Base-by-base conservation (phyloP, 345 rosid genomes). In the Cardamine occulta region DNA sequence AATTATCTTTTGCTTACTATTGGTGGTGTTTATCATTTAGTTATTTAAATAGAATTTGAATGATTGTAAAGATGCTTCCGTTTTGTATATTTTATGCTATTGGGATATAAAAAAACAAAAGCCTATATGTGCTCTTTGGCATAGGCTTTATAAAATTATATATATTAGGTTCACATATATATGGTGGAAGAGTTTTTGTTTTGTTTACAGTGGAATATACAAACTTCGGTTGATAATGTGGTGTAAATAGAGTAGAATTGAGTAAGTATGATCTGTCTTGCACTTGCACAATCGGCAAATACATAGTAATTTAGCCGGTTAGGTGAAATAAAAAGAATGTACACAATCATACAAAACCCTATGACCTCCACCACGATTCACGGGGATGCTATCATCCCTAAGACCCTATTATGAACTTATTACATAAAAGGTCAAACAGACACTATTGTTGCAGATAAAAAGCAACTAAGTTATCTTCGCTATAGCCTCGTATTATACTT, bases 281-380 rank as follows among this genome's bases (percentile, higher is more conserved):
- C 67, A 77, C 55, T 62, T 37, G 66, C 49, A 39, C 29, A 37
- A 39, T 35, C 15, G 48, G 37, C 29, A 63, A 55, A 13, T 4
- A 40, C n/a, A n/a, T 57, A 8, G 40, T 3, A 4, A 23, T 42
- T 58, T 42, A 57, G 29, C 15, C 8, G 28, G 63, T 34, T 64
- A 68, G 70, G 75, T 62, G 51, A 76, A 37, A 64, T 48, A 28
- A 77, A 64, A 64, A 64, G 71, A 71, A 57, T 71, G 7, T 64
- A 47, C 54, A 71, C 34, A 70, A 76, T 56, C 55, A 77, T 56
- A 24, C 72, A 77, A 77, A 70, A 28, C 65, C 70, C 71, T 76
- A 70, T 59, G 70, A 56, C 31, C 59, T 44, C 68, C 70, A 69
- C 62, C 74, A 54, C 17, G n/a, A 44, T 44, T 44, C 8, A 44